phyloP scores from a whole-genome alignment of 495 filamentous ascomycete genomes.

The Penicillium roqueforti region DNA sequence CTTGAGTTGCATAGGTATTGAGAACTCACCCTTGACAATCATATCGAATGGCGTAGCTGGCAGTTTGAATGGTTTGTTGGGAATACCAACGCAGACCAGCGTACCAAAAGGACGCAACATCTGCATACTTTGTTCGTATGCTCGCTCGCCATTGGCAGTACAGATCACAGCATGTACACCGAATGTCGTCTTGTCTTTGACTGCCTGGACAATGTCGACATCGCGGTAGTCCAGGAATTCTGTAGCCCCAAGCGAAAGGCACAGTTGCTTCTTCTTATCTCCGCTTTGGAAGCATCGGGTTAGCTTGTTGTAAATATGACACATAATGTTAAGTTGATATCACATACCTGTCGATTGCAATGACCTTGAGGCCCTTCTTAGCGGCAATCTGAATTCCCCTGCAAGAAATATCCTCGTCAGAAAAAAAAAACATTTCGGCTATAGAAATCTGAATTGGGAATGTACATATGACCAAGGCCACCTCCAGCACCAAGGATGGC shows the following conservation, averaged over 20 bases:
- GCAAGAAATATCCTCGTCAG: neutral
- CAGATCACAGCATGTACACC: conserved; percentile 46
- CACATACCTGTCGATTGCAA: conserved; percentile 41
- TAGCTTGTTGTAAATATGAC: neutral
- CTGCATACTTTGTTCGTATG: conserved; percentile 40
- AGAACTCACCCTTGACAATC: conserved; percentile 35
- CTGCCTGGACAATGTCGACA: conserved; percentile 33
- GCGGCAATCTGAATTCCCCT: conserved; percentile 44
- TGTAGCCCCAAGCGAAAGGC: conserved; percentile 36
- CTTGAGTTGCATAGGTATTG: neutral
- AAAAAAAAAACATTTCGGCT: neutral
- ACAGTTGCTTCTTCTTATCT: conserved; percentile 38
- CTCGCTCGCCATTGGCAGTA: conserved; percentile 35
- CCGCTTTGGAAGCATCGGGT: conserved; percentile 20
- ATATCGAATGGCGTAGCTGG: conserved; percentile 44
- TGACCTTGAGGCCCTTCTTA: conserved; percentile 39
- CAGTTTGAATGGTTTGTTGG: conserved; percentile 32
- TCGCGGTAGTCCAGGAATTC: conserved; percentile 39
- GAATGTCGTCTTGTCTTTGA: conserved; percentile 33
- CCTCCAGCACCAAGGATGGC: conserved; percentile 43
- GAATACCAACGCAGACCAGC: conserved; percentile 44
- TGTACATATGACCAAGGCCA: conserved; percentile 43
- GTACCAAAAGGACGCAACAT: conserved; percentile 39
- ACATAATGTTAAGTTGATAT: neutral
- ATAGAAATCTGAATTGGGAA: neutral